Base-by-base conservation (phyloP, 148 eudicot species). In the Bassia scoparia region DNA sequence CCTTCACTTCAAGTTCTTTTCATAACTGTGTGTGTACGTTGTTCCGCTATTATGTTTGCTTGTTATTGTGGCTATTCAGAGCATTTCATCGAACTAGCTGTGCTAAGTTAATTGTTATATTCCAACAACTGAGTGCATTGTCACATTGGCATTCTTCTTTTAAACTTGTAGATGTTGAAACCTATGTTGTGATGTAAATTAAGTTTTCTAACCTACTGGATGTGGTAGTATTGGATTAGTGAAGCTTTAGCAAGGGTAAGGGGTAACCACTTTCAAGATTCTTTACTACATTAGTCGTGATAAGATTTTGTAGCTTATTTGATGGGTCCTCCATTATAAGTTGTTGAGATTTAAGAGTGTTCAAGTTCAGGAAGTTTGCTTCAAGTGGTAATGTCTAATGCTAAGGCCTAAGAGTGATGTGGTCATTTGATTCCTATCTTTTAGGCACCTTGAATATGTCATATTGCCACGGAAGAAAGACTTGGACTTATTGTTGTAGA, bases 21-120 rank as follows among this genome's bases (percentile, higher is more conserved):
- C 11, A 41, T 11, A 13, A n/a, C 13, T 48, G n/a, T 20, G 20
- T 55, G 21, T 56, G 24, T 37, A 37, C 20, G 16, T 35, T 27
- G 9, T 70, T 55, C 23, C 15, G 73, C 48, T 70, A 55, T 37
- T n/a, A 37, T 24, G 50, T 31, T 53, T 53, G 48, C 35, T 69
- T 35, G 71, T 30, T 68, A n/a, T 11, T 17, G 60, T 48, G 37
- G 23, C 62, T 3, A 35, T n/a, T n/a, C n/a, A 49, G 1, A 38
- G 64, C 63, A n/a, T 53, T n/a, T 52, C 20, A 34, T 1, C 3
- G 2, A n/a, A 20, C 4, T 33, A 31, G 44, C 8, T 41, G 24
- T 34, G 24, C 34, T 5, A 33, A 61, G 5, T 61, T 7, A n/a
- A 61, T 34, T 14, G 43, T 33, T 34, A 18, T 3, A 20, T 33